Percentiles rank a stretch among this genome's conserved stretches.
Evolutionary conservation across 257 asterid genomes (phyloP).

Genomic region (Vinca minor): DNA sequence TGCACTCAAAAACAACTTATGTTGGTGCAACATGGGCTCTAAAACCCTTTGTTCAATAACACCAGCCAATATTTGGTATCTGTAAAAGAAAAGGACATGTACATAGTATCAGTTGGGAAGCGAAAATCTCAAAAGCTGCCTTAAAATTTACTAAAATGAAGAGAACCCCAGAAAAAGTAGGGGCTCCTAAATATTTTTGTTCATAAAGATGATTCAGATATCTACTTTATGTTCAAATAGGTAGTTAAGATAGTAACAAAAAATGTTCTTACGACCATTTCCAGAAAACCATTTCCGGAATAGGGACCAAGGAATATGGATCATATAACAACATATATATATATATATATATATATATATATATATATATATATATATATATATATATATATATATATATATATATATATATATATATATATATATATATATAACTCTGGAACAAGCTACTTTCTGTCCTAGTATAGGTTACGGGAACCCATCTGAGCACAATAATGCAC

Average conservation of each 20-base stretch:
- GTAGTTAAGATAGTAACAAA: background rate
- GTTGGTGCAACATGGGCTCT: constrained; percentile 74
- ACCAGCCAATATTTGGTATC: constrained; percentile 89
- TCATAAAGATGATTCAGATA: background rate
- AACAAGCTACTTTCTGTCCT: background rate
- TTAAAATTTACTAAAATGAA: background rate
- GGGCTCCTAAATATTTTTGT: background rate
- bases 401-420: too few species aligned
- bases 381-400: too few species aligned
- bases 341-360: too few species aligned
- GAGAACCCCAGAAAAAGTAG: background rate
- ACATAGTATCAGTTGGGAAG: background rate
- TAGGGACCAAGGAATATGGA: background rate
- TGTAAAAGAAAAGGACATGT: constrained; percentile 24
- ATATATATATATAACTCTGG: background rate
- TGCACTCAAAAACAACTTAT: constrained; percentile 68
- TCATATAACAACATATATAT: too few species aligned
- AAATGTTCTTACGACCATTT: background rate
- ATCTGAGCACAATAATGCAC: background rate
- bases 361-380: too few species aligned
- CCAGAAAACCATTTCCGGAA: background rate
- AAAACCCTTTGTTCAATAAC: constrained; percentile 73
- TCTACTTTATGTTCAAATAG: background rate
- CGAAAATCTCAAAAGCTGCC: background rate
- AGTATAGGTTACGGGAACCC: background rate